A percentile compares a stretch with the other conserved stretches of the same genome.
These are phyloP conservation scores for Cinnamomum micranthum DNA, from an alignment of 164 flowering plant species.

Conservation along the genomic window DNA sequence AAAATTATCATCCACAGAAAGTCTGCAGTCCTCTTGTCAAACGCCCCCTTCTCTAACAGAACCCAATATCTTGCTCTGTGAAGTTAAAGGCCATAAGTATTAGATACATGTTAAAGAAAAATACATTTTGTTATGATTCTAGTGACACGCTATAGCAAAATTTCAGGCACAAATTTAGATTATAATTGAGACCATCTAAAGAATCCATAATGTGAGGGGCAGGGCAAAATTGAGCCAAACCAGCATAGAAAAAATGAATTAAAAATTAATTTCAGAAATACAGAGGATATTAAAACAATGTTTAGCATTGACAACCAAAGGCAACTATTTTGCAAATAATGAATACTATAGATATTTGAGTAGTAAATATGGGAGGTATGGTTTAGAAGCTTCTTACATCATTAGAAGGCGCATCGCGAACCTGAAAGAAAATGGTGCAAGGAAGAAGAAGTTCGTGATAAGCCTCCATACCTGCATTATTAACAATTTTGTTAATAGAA, in stretches of 20 bases:
- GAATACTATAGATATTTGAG: neutral
- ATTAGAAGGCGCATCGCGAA: conserved; percentile 44
- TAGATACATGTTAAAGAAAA: neutral
- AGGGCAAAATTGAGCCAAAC: no score
- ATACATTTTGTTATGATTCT: neutral
- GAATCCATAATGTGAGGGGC: no score
- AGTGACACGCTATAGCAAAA: neutral
- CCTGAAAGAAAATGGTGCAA: conserved; percentile 36
- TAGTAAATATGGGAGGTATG: neutral
- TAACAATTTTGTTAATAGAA: neutral
- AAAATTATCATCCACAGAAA: conserved; percentile 55
- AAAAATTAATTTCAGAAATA: no score
- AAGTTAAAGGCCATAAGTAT: conserved; percentile 1
- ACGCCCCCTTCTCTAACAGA: conserved; percentile 47
- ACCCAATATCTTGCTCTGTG: conserved; percentile 56
- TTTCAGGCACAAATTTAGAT: neutral
- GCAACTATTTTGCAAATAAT: neutral
- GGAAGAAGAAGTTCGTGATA: conserved; percentile 51
- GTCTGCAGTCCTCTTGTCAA: conserved; percentile 58
- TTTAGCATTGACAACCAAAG: neutral
- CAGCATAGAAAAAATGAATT: no score
- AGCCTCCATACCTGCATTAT: conserved; percentile 57
- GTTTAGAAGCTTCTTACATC: conserved; percentile 32
- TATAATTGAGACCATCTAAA: no score
- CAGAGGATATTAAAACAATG: no score